Conservation (phyloP, 2,329 filamentous ascomycete species). For the Scedosporium boydii region DNA sequence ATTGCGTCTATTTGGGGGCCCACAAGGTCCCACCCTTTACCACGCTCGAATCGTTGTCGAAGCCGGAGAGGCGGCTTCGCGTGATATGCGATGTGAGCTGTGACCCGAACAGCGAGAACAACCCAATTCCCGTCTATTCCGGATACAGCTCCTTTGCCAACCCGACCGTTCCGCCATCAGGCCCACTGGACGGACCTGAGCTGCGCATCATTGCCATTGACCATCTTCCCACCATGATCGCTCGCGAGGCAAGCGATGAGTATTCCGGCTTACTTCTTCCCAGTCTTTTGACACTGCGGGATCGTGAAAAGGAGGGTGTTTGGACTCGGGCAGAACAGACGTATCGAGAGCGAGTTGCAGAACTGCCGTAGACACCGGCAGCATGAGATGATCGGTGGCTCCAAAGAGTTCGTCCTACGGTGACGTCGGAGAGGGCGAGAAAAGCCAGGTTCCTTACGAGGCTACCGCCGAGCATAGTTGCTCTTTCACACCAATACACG, state of each 20-base stretch:
- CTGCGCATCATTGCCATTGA: conserved; percentile 82
- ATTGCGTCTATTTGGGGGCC: conserved; percentile 74
- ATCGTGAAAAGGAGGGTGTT: conserved; percentile 63
- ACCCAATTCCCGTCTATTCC: conserved; percentile 68
- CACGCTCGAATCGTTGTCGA: conserved; percentile 55
- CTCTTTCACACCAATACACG: no score
- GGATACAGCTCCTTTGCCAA: conserved; percentile 79
- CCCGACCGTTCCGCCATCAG: conserved; percentile 69
- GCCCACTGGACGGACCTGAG: conserved; percentile 45
- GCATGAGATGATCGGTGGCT: no score
- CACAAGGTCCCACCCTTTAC: conserved; percentile 75
- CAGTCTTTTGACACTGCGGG: conserved; percentile 65
- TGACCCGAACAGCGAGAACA: conserved; percentile 65
- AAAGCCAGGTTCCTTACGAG: no score
- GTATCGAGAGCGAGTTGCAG: conserved; percentile 72
- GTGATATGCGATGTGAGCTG: conserved; percentile 75
- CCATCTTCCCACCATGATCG: conserved; percentile 73
- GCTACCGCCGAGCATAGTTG: no score
- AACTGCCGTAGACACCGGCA: conserved; percentile 31
- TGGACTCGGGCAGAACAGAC: conserved; percentile 79
- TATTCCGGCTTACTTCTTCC: conserved; percentile 74
- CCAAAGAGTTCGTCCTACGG: no score
- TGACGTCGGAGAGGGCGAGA: no score
- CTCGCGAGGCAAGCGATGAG: conserved; percentile 76
- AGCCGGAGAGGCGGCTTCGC: conserved; percentile 59